These are phyloP conservation scores for Syncephalastrum racemosum DNA, from an alignment of 371 early-diverging fungal species.

Conservation along the genomic window DNA sequence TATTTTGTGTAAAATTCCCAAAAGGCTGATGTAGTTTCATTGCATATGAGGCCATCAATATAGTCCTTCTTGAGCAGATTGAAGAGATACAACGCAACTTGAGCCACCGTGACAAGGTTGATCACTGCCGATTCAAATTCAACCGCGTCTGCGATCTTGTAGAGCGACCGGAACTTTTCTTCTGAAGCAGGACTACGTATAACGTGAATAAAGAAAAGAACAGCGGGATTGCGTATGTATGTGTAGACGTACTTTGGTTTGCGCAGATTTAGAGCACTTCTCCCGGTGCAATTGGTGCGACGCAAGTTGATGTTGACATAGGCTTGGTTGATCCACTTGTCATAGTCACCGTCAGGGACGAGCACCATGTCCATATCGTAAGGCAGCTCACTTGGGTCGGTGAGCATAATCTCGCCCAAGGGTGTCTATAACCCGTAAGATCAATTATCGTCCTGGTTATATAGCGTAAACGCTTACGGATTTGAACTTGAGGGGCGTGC, in stretches of 20 bases:
- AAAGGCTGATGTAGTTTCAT: constrained; percentile 57
- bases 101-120: constrained; percentile 53
- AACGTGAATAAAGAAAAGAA: not conserved
- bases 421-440: constrained; percentile 38
- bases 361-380: constrained; percentile 63
- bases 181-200: constrained; percentile 57
- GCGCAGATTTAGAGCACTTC: constrained; percentile 62
- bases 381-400: constrained; percentile 57
- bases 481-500: constrained; percentile 47
- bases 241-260: constrained; percentile 50
- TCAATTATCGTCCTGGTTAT: not conserved
- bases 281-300: constrained; percentile 62
- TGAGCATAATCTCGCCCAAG: constrained; percentile 56
- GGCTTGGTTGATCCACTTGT: constrained; percentile 52
- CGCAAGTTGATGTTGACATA: constrained; percentile 65
- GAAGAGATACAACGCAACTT: constrained; percentile 56
- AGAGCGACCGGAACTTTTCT: constrained; percentile 64
- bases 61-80: constrained; percentile 46
- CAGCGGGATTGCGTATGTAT: too few relatives aligned
- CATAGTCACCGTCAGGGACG: constrained; percentile 65
- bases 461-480: constrained; percentile 27
- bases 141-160: constrained; percentile 56
- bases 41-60: constrained; percentile 63
- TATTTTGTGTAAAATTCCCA: constrained; percentile 52
- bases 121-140: constrained; percentile 59